These are phyloP conservation scores for Russula griseocarnosa DNA, from an alignment of 768 basidiomycete species.

Conservation along the genomic window DNA sequence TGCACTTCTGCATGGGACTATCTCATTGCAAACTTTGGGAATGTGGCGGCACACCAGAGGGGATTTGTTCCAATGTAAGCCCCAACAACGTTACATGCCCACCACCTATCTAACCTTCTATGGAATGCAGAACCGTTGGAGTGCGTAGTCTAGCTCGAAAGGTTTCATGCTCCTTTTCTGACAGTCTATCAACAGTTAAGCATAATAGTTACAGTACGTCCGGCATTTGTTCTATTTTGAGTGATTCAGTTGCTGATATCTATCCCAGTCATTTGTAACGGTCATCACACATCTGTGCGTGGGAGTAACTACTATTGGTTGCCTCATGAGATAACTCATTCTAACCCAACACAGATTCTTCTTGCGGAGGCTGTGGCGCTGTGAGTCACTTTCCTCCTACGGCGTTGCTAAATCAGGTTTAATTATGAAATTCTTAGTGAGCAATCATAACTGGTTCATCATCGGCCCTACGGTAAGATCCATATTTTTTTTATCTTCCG, in stretches of 20 bases:
- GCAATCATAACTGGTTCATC: conserved; percentile 27
- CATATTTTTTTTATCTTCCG: not conserved
- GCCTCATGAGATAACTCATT: not conserved
- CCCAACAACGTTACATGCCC: not conserved
- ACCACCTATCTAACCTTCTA: not conserved
- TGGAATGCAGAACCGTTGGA: conserved; percentile 15
- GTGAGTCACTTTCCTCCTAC: conserved; percentile 12
- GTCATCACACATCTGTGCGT: conserved; percentile 25
- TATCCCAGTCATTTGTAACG: conserved; percentile 17
- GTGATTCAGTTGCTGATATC: not conserved
- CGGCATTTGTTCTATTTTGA: not conserved
- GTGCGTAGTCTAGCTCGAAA: conserved; percentile 12
- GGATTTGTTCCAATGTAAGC: conserved; percentile 23
- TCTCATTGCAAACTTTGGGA: conserved; percentile 26
- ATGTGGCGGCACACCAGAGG: not conserved
- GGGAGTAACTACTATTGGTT: not conserved
- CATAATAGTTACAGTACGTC: conserved; percentile 26
- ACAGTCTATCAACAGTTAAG: conserved; percentile 17
- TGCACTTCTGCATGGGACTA: conserved; percentile 26
- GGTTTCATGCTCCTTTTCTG: not conserved
- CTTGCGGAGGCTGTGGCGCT: conserved; percentile 15
- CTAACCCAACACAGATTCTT: conserved; percentile 19
- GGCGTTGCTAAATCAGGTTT: not conserved
- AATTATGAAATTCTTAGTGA: conserved; percentile 19
- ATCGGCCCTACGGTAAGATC: conserved; percentile 18